phyloP scores from a whole-genome alignment of 2,329 filamentous ascomycete species.

The Aurifilum marmelostoma region DNA sequence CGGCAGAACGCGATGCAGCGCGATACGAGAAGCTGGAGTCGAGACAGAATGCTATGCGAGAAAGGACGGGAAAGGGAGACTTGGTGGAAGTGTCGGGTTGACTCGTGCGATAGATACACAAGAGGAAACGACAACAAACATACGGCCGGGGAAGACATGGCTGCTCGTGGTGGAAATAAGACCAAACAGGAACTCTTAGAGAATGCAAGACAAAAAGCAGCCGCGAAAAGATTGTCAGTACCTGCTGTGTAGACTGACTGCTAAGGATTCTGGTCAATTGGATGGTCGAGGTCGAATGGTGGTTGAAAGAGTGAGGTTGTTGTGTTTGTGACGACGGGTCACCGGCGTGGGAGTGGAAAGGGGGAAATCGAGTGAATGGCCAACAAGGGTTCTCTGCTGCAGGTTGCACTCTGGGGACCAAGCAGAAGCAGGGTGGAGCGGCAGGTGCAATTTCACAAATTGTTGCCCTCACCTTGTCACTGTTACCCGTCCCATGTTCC shows the following conservation, averaged over 20 bases:
- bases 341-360: constrained; percentile 27
- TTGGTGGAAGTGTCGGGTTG: constrained; percentile 3
- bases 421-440: constrained; percentile 23
- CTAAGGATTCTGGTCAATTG: constrained; percentile 10
- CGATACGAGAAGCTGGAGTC: constrained; percentile 14
- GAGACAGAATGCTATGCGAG: background rate
- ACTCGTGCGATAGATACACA: constrained; percentile 22
- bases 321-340: constrained; percentile 18
- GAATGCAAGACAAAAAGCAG: constrained; percentile 1
- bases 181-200: constrained; percentile 9
- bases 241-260: constrained; percentile 19
- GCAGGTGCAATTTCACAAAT: constrained; percentile 28
- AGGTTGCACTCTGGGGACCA: constrained; percentile 15
- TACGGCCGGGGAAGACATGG: constrained; percentile 36
- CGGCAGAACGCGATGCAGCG: constrained; percentile 20
- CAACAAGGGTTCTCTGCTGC: constrained; percentile 28
- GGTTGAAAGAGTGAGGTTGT: constrained; percentile 6
- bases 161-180: background rate
- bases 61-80: background rate
- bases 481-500: constrained; percentile 22
- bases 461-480: constrained; percentile 19
- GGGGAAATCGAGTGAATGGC: constrained; percentile 26
- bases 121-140: constrained; percentile 28
- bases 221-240: constrained; percentile 2
- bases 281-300: constrained; percentile 9